Conservation (phyloP, 2,329 filamentous ascomycete genomes). For the Xylogone sp. region DNA sequence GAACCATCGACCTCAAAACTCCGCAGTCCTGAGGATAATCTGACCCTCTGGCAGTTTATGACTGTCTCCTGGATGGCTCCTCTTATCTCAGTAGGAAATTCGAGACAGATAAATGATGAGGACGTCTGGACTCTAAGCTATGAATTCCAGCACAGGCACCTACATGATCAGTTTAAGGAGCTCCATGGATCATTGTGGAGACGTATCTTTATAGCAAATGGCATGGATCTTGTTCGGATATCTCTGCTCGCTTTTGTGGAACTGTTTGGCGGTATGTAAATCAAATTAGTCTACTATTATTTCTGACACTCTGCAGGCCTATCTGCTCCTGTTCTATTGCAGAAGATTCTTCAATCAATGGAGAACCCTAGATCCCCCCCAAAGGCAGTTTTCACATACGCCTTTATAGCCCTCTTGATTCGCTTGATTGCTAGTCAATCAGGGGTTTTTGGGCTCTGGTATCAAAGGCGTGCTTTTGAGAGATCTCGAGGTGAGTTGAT, state of each 20-base stretch:
- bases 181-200: conserved; percentile 68
- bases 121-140: conserved; percentile 80
- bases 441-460: conserved; percentile 72
- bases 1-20: conserved; percentile 51
- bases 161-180: conserved; percentile 72
- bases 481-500: conserved; percentile 81
- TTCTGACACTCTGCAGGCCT: conserved; percentile 37
- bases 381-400: conserved; percentile 61
- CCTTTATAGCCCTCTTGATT: conserved; percentile 55
- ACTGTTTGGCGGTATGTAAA: conserved; percentile 44
- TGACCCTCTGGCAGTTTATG: conserved; percentile 81
- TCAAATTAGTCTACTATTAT: not conserved
- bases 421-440: conserved; percentile 62
- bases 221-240: conserved; percentile 66
- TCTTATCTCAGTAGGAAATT: conserved; percentile 61
- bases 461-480: conserved; percentile 78
- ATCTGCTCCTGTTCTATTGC: conserved; percentile 65
- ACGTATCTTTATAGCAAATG: conserved; percentile 71
- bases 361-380: conserved; percentile 45
- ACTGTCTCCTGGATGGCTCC: conserved; percentile 79
- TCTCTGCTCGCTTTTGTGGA: conserved; percentile 57
- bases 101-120: conserved; percentile 65
- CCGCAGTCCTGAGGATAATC: conserved; percentile 75
- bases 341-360: conserved; percentile 67
- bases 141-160: conserved; percentile 74